phyloP scores from a whole-genome alignment of 495 filamentous ascomycete species.

The Penicillium malachiteum region DNA sequence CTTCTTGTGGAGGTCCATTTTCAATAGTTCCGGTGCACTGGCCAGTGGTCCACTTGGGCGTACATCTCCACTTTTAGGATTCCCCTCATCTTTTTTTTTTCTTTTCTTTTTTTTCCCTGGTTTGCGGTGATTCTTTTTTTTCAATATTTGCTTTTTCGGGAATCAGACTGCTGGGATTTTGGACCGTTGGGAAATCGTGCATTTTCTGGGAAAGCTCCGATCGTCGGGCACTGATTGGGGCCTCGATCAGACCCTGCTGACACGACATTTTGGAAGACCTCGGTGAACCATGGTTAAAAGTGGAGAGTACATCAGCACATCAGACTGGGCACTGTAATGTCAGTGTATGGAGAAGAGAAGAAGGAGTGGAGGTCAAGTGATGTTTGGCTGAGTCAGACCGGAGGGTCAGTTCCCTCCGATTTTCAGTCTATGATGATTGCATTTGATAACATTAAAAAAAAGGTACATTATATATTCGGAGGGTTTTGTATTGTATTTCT shows the following conservation, averaged over 20 bases:
- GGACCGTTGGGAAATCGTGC: not conserved
- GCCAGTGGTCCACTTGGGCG: slow-evolving; percentile 7
- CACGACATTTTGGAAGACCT: not conserved
- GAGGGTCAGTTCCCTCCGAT: no score
- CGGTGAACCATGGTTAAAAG: slow-evolving; percentile 6
- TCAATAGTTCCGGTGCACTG: slow-evolving; percentile 20
- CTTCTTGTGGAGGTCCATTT: slow-evolving; percentile 13
- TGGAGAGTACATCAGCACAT: no score
- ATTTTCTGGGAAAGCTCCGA: not conserved
- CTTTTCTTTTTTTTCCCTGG: not conserved
- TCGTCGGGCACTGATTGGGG: not conserved
- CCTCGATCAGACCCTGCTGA: slow-evolving; percentile 5
- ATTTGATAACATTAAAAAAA: not conserved
- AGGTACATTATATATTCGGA: no score
- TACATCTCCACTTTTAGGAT: not conserved
- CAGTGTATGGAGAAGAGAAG: no score
- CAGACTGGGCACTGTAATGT: no score
- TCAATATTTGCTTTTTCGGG: not conserved
- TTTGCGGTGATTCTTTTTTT: not conserved
- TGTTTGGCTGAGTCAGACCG: slow-evolving; percentile 1
- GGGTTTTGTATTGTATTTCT: no score
- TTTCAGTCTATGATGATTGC: slow-evolving; percentile 24
- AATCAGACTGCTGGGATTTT: not conserved
- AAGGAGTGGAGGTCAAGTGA: not conserved
- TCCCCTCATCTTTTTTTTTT: not conserved